phyloP scores from a whole-genome alignment of 1,139 yeast species.

The Pneumocystis carinii region DNA sequence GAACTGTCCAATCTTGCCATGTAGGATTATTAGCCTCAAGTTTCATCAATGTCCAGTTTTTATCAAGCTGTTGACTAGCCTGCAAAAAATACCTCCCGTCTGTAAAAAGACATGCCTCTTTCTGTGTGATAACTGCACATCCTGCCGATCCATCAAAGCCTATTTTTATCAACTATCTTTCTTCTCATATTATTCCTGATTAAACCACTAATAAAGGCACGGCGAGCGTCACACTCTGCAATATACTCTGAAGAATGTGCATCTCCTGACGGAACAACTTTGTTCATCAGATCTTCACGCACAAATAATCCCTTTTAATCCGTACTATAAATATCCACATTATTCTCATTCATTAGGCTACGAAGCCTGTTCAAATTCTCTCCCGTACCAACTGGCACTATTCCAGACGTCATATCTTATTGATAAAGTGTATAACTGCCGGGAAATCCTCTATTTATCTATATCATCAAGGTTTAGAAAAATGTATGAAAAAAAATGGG shows the following conservation, averaged over 20 bases:
- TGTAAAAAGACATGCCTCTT: slow-evolving; percentile 69
- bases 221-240: slow-evolving; percentile 12
- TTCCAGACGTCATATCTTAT: neutral
- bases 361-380: neutral
- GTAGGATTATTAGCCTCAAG: slow-evolving; percentile 63
- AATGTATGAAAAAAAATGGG: neutral
- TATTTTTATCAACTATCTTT: neutral
- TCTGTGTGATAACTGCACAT: slow-evolving; percentile 64
- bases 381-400: neutral
- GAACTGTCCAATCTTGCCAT: slow-evolving; percentile 78
- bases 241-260: slow-evolving; percentile 11
- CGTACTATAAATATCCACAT: neutral
- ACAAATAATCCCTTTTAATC: neutral
- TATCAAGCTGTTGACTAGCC: slow-evolving; percentile 71
- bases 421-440: neutral
- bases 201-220: slow-evolving; percentile 11
- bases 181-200: neutral
- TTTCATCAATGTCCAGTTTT: slow-evolving; percentile 68
- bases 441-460: neutral
- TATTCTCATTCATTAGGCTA: neutral
- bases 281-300: neutral
- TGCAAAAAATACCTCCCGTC: slow-evolving; percentile 92
- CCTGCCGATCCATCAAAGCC: slow-evolving; percentile 96
- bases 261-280: neutral
- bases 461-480: too few species aligned